These are phyloP conservation scores for Aspergillus arachidicola DNA, from an alignment of 2,329 filamentous ascomycete species.

Conservation along the genomic window DNA sequence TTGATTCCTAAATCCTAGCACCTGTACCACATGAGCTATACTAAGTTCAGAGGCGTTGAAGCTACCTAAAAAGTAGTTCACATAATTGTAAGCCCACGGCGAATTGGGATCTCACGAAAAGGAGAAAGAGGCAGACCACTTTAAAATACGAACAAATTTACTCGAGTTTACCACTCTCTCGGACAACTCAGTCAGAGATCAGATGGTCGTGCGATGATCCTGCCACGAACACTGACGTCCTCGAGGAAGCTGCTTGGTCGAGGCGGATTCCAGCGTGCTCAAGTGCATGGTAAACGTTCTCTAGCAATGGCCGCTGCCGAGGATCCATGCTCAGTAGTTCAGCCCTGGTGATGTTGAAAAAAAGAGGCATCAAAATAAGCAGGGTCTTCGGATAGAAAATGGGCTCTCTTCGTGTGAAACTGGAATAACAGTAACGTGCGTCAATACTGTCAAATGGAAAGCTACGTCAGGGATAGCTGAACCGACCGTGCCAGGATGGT, in stretches of 20 bases:
- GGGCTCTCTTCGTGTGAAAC: background rate
- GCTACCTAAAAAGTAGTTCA: background rate
- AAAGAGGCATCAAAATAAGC: background rate
- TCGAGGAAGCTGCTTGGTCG: no score
- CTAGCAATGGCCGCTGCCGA: no score
- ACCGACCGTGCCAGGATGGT: no score
- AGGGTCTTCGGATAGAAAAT: background rate
- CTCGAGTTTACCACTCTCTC: background rate
- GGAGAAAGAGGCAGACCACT: background rate
- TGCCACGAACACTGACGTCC: background rate
- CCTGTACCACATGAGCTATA: background rate
- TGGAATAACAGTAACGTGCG: background rate
- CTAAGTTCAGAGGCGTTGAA: background rate
- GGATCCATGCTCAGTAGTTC: background rate
- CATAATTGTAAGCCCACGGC: background rate
- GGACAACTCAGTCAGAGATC: background rate
- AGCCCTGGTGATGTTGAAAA: background rate
- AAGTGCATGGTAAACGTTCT: no score
- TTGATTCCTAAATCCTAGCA: background rate
- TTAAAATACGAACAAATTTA: background rate
- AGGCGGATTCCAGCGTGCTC: no score
- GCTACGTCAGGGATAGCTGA: no score
- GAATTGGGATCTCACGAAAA: background rate
- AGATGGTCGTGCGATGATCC: background rate
- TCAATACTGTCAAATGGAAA: background rate